These are phyloP conservation scores for Phytophthora chlamydospora DNA, from an alignment of 352 stramenopile genomes.

Conservation along the genomic window DNA sequence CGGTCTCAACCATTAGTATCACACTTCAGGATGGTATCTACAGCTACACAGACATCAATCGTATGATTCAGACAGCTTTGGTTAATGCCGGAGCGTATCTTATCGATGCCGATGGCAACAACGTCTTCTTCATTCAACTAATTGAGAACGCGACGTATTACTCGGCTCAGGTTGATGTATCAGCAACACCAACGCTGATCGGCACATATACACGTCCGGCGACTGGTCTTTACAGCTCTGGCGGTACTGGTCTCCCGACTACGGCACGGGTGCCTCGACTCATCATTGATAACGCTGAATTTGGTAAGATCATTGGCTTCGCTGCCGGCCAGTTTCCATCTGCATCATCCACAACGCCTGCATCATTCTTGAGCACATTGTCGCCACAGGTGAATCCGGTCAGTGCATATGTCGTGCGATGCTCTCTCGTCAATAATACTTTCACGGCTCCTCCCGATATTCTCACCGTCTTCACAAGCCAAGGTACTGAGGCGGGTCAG, in stretches of 20 bases:
- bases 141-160: slow-evolving; percentile 10
- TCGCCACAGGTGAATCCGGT: slow-evolving; percentile 3
- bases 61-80: slow-evolving; percentile 6
- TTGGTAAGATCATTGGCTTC: slow-evolving; percentile 19
- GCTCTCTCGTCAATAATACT: slow-evolving; percentile 8
- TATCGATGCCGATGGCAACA: slow-evolving; percentile 1
- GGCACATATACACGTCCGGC: not conserved
- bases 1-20: not conserved
- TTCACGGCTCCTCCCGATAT: not conserved
- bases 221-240: slow-evolving; percentile 6
- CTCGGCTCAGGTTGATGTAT: slow-evolving; percentile 6
- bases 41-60: slow-evolving; percentile 6
- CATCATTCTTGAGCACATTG: slow-evolving; percentile 1
- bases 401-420: slow-evolving; percentile 7
- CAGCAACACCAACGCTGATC: not conserved
- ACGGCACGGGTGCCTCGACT: slow-evolving; percentile 6
- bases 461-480: not conserved
- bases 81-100: slow-evolving; percentile 4
- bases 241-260: slow-evolving; percentile 22
- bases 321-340: slow-evolving; percentile 7
- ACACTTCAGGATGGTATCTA: slow-evolving; percentile 4
- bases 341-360: not conserved
- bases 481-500: not conserved
- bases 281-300: slow-evolving; percentile 22
- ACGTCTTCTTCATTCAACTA: slow-evolving; percentile 8